These are phyloP conservation scores for Acorus calamus DNA, from an alignment of 106 monocot species.

Conservation along the genomic window DNA sequence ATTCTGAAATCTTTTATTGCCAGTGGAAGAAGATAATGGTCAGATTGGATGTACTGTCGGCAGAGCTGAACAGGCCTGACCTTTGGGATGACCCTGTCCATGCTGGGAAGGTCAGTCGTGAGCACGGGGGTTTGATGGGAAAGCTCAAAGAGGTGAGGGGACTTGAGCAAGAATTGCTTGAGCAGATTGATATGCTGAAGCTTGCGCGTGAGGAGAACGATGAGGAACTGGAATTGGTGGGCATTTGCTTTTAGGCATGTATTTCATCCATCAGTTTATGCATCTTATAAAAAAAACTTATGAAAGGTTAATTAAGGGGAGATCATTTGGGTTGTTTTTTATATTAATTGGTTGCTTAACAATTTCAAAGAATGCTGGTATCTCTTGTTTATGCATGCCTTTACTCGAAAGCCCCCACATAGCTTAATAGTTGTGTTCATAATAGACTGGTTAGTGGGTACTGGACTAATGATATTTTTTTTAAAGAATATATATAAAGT, in stretches of 20 bases:
- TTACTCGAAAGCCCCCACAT: too few species aligned
- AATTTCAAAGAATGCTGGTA: too few species aligned
- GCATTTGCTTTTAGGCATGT: constrained; percentile 29
- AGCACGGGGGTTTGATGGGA: constrained; percentile 72
- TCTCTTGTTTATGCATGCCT: too few species aligned
- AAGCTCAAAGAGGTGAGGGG: constrained; percentile 75
- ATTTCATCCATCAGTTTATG: neutral
- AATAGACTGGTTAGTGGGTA: too few species aligned
- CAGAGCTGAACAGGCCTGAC: constrained; percentile 54
- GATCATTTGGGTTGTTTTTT: too few species aligned
- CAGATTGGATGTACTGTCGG: constrained; percentile 51
- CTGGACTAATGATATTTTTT: too few species aligned
- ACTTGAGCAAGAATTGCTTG: constrained; percentile 77
- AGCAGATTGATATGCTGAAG: constrained; percentile 87
- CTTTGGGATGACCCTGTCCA: constrained; percentile 81
- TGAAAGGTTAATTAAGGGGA: too few species aligned
- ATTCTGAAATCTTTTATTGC: constrained; percentile 4
- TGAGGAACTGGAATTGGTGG: constrained; percentile 65
- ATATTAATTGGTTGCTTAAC: too few species aligned
- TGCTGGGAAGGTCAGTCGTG: constrained; percentile 85
- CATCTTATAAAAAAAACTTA: too few species aligned
- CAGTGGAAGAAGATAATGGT: constrained; percentile 79
- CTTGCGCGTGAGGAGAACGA: constrained; percentile 95
- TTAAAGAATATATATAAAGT: too few species aligned
- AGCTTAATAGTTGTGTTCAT: too few species aligned